Evolutionary conservation across 1,139 yeast species (phyloP), one percentile per base, ranked within the genome.

Genomic region (Geotrichum reessii): DNA sequence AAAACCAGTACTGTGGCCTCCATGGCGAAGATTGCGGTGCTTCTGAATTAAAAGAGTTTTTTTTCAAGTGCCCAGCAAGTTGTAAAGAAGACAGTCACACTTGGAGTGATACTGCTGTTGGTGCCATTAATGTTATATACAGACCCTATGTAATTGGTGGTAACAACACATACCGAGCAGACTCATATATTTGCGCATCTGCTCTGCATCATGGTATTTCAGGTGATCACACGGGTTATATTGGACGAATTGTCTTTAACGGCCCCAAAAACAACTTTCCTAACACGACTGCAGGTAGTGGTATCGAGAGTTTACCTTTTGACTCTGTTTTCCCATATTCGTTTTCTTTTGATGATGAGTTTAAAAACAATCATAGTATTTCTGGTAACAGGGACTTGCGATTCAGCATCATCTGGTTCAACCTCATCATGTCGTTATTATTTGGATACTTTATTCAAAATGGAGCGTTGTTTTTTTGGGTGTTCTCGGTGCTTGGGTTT

Each of bases 161-260:
- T 14, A 66, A 74, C 22, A 70, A 71, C n/a, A 63, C 91, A 0
- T 93, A 90, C 67, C 77, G 99, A 61, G 93, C 90, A 0, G 99
- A 93, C 71, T 87, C 96, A 0, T 91, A 77, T 67, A 85, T 93
- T 0, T 93, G 99, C 72, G 95, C 92, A 0, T 86, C 97, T 0
- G 98, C 95, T 0, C 82, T 87, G 2, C 97, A 92, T 70, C 85
- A 92, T 1, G 97, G 97, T 0, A 68, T 84, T 0, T 74, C 91
- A 0, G 84, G 95, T 1, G 86, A 93, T 24, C 69, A 78, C 50
- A 74, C 75, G 62, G 99, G 99, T 1, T 98, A 98, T 0, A 86
- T 95, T 70, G 92, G 91, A 0, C 75, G 81, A 53, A 65, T 90
- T 5, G 74, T 83, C 6, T 84, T 84, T 70, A 69, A 74, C 2